phyloP scores from a whole-genome alignment of 352 stramenopile species.

The Phytophthora agathidicida region DNA sequence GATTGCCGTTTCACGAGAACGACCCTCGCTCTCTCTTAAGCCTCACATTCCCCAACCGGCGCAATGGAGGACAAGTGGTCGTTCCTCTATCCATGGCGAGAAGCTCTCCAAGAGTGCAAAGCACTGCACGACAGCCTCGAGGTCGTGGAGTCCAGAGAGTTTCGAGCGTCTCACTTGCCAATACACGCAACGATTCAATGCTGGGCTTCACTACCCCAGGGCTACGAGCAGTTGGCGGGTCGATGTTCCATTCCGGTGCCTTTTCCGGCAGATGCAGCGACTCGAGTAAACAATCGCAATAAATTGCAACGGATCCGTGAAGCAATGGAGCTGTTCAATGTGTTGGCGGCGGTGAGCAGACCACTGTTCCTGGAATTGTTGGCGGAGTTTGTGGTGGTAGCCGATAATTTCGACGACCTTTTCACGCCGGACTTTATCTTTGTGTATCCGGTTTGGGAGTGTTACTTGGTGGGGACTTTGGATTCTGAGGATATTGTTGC shows the following conservation, averaged over 20 bases:
- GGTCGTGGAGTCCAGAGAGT: constrained; percentile 2
- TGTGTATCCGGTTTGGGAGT: constrained; percentile 20
- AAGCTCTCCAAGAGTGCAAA: constrained; percentile 7
- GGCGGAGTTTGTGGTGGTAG: constrained; percentile 14
- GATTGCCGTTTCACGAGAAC: neutral
- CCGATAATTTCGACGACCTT: constrained; percentile 16
- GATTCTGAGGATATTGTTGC: constrained; percentile 1
- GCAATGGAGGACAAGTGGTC: constrained; percentile 11
- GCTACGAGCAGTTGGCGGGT: constrained; percentile 5
- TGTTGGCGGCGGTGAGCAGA: constrained; percentile 13
- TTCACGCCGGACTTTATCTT: constrained; percentile 20
- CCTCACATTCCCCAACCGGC: neutral
- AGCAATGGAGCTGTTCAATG: constrained; percentile 26
- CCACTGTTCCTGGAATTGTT: constrained; percentile 13
- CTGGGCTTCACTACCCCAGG: constrained; percentile 14
- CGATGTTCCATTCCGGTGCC: constrained; percentile 11
- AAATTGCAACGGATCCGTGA: constrained; percentile 18
- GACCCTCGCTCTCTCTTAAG: neutral
- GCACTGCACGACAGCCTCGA: constrained; percentile 8
- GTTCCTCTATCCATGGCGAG: constrained; percentile 14
- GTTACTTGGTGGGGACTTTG: constrained; percentile 19
- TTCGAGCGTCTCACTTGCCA: constrained; percentile 2
- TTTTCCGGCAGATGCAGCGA: constrained; percentile 11
- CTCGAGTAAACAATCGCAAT: neutral
- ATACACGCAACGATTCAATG: constrained; percentile 11